Evolutionary conservation across 2,329 filamentous ascomycete genomes (phyloP).

Genomic region (Fusarium bulbicola): DNA sequence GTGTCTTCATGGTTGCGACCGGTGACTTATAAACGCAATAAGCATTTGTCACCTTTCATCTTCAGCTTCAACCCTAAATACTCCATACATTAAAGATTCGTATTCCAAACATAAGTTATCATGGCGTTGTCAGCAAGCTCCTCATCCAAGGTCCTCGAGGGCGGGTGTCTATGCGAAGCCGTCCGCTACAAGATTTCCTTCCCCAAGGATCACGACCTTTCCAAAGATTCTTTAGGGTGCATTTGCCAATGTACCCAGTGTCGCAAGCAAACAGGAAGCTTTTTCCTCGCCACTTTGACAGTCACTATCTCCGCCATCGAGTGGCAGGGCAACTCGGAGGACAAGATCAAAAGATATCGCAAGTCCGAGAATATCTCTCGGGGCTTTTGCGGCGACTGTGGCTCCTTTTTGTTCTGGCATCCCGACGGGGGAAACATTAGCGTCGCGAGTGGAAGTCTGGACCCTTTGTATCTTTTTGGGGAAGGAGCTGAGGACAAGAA

Average conservation of each 20-base stretch:
- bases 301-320: not conserved
- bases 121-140: not conserved
- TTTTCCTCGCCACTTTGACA: not conserved
- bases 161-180: slow-evolving; percentile 1
- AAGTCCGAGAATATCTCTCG: not conserved
- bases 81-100: fast-evolving
- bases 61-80: fast-evolving
- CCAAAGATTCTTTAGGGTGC: not conserved
- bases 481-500: not conserved
- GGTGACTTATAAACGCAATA: fast-evolving
- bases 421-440: not conserved
- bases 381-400: slow-evolving; percentile 3
- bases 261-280: slow-evolving; percentile 15
- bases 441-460: slow-evolving; percentile 6
- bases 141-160: not conserved
- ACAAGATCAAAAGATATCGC: not conserved
- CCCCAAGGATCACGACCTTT: not conserved
- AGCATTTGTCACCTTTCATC: fast-evolving
- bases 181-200: slow-evolving; percentile 8
- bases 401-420: slow-evolving; percentile 15
- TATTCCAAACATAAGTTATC: fast-evolving
- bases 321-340: not conserved
- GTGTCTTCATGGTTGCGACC: not conserved
- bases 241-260: slow-evolving; percentile 19
- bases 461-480: not conserved